Conservation (phyloP, 345 rosid genomes). For the Arabis alpina region DNA sequence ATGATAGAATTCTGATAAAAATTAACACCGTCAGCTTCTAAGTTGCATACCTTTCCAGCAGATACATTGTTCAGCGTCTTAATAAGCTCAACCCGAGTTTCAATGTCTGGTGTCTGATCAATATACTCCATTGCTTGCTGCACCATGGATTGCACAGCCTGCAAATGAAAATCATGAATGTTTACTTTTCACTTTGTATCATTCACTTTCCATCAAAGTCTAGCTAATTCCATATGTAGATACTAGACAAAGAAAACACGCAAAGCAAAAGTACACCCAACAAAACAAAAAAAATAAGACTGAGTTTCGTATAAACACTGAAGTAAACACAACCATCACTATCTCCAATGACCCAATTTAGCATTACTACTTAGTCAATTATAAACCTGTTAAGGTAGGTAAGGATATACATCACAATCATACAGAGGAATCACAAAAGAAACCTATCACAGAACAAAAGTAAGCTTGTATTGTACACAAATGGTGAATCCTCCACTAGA, state of each 20-base stretch:
- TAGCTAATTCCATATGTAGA: slow-evolving; percentile 9
- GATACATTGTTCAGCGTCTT: slow-evolving; percentile 82
- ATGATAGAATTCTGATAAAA: not conserved
- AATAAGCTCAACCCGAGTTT: slow-evolving; percentile 87
- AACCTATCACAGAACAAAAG: slow-evolving; percentile 27
- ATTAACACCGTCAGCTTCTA: slow-evolving; percentile 9
- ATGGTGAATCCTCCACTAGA: slow-evolving; percentile 26
- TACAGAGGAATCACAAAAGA: slow-evolving; percentile 18
- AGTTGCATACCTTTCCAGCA: slow-evolving; percentile 81
- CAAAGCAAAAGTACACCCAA: slow-evolving; percentile 28
- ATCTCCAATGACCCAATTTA: slow-evolving; percentile 15
- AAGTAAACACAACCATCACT: slow-evolving; percentile 25
- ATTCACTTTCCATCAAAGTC: not conserved
- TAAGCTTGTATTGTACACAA: slow-evolving; percentile 5
- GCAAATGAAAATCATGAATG: slow-evolving; percentile 9
- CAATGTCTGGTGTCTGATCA: slow-evolving; percentile 92
- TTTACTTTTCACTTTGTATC: not conserved
- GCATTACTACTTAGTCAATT: slow-evolving; percentile 3
- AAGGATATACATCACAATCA: slow-evolving; percentile 16
- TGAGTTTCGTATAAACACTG: slow-evolving; percentile 1
- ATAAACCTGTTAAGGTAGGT: not conserved
- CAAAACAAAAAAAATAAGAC: not conserved
- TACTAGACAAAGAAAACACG: slow-evolving; percentile 1
- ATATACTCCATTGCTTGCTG: slow-evolving; percentile 97
- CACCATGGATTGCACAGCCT: slow-evolving; percentile 98